phyloP scores from a whole-genome alignment of 2,329 filamentous ascomycete species.

The Penicillium sp. region DNA sequence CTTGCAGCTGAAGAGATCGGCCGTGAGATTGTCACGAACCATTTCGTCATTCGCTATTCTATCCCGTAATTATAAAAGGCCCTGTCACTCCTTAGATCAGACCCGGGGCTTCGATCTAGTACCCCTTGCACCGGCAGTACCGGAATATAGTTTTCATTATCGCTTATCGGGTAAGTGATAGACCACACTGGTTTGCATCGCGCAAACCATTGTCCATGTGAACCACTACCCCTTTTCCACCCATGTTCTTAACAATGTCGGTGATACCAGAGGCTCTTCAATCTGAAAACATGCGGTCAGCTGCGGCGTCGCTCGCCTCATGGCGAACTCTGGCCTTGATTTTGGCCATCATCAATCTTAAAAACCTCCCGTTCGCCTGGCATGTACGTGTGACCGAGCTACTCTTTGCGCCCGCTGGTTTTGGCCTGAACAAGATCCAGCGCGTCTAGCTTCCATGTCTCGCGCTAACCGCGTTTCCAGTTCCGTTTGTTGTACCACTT shows the following conservation, averaged over 20 bases:
- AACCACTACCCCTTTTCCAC: neutral
- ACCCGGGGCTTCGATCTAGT: neutral
- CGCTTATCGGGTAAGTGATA: neutral
- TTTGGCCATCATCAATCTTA: conserved; percentile 38
- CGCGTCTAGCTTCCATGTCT: neutral
- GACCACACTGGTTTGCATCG: neutral
- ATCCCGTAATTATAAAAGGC: neutral
- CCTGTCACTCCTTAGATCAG: neutral
- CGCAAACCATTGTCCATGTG: neutral
- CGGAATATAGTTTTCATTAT: neutral
- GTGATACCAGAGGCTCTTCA: conserved; percentile 10
- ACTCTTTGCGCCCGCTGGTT: neutral
- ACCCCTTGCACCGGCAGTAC: neutral
- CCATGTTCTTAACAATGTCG: conserved; percentile 6
- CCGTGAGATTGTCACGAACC: neutral
- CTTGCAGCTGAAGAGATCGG: neutral
- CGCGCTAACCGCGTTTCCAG: conserved; percentile 37
- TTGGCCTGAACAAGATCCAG: neutral
- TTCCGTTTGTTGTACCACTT: conserved; percentile 61
- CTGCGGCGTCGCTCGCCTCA: conserved; percentile 24
- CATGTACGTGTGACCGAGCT: conserved; percentile 34
- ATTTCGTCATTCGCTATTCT: neutral
- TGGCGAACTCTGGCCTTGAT: conserved; percentile 40
- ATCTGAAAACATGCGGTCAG: conserved; percentile 23
- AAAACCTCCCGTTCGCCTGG: conserved; percentile 41